phyloP scores from a whole-genome alignment of 2,329 filamentous ascomycete species.

The Diaporthe humulicola region DNA sequence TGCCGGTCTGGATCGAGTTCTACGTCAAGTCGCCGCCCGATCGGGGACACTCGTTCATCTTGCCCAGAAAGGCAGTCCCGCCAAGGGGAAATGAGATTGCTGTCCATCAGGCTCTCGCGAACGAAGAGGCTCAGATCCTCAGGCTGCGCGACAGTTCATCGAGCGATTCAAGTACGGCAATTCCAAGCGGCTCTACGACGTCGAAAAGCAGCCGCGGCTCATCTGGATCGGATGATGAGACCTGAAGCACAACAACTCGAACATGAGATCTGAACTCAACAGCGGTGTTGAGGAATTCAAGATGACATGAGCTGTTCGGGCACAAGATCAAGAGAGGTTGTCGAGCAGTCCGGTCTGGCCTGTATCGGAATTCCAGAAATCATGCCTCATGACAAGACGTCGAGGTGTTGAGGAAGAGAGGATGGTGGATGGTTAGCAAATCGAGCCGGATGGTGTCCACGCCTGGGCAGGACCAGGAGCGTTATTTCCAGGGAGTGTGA shows the following conservation, averaged over 20 bases:
- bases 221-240: slow-evolving; percentile 8
- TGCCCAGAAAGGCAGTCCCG: not conserved
- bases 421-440: not conserved
- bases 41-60: not conserved
- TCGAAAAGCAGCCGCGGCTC: not conserved
- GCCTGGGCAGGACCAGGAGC: not conserved
- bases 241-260: not conserved
- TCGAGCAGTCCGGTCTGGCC: too few species aligned
- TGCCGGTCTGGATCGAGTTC: slow-evolving; percentile 18
- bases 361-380: not conserved
- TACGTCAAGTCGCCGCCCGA: slow-evolving; percentile 10
- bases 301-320: not conserved
- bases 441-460: not conserved
- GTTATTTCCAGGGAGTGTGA: not conserved
- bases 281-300: not conserved
- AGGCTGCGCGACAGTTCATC: not conserved
- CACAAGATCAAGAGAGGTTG: not conserved
- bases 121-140: slow-evolving; percentile 13
- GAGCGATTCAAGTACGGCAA: not conserved
- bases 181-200: slow-evolving; percentile 17
- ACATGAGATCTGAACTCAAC: not conserved
- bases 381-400: not conserved
- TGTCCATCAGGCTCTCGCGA: slow-evolving; percentile 17
- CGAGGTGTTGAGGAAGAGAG: not conserved
- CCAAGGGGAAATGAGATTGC: slow-evolving; percentile 17